Conservation (phyloP, 1,284 basidiomycete genomes). For the Irpex sp. region DNA sequence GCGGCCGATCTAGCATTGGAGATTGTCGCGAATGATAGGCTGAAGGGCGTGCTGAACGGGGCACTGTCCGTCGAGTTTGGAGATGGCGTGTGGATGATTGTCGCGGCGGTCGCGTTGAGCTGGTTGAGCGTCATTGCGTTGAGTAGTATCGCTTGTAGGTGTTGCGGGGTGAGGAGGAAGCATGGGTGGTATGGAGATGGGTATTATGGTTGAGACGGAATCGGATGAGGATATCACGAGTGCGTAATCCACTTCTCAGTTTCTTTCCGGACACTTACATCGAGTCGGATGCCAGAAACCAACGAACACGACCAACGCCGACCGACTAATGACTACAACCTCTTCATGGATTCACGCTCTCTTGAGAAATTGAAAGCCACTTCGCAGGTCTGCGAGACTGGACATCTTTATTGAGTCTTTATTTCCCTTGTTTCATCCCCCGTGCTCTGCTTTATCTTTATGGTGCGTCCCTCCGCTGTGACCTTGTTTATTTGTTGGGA, state of each 20-base stretch:
- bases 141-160: conserved; percentile 61
- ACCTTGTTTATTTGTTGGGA: background rate
- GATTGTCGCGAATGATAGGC: conserved; percentile 39
- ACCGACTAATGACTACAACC: background rate
- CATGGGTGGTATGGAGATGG: conserved; percentile 19
- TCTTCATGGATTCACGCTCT: background rate
- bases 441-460: background rate
- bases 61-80: conserved; percentile 49
- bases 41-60: conserved; percentile 34
- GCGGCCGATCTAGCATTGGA: conserved; percentile 61
- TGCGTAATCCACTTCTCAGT: background rate
- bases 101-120: conserved; percentile 47
- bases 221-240: background rate
- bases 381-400: background rate
- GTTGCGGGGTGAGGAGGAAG: conserved; percentile 49
- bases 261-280: background rate
- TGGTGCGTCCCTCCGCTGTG: background rate
- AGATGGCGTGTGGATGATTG: conserved; percentile 69
- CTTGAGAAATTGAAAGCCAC: background rate
- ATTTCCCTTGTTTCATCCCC: background rate
- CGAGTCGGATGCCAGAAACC: background rate
- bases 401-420: background rate
- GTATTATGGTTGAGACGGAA: conserved; percentile 10
- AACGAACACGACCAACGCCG: background rate
- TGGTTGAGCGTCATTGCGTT: conserved; percentile 61